phyloP scores from a whole-genome alignment of 257 asterid genomes.

The Buddleja alternifolia region DNA sequence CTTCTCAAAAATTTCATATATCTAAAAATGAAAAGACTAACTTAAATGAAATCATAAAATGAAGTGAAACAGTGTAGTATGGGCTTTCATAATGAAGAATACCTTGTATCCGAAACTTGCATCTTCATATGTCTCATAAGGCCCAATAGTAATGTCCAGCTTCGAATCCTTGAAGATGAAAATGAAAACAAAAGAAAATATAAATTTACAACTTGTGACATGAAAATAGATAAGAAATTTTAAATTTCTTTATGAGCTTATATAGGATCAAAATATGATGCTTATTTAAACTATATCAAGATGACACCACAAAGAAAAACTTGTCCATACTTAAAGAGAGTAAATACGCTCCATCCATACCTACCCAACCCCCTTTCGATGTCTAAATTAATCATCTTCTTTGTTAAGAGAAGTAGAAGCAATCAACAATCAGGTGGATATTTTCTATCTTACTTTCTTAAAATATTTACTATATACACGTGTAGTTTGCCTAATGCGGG shows the following conservation, averaged over 20 bases:
- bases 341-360: slow-evolving; percentile 10
- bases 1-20: slow-evolving; percentile 4
- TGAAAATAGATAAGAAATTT: slow-evolving; percentile 14
- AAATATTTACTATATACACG: too few species aligned
- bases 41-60: not conserved
- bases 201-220: slow-evolving; percentile 14
- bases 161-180: slow-evolving; percentile 70
- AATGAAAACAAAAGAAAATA: slow-evolving; percentile 6
- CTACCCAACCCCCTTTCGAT: slow-evolving; percentile 17
- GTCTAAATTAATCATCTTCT: not conserved
- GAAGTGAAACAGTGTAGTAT: not conserved
- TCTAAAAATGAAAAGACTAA: slow-evolving; percentile 16
- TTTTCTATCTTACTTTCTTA: slow-evolving; percentile 34
- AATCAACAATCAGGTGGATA: slow-evolving; percentile 1
- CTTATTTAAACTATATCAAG: slow-evolving; percentile 8
- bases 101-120: slow-evolving; percentile 93
- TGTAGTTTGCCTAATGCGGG: too few species aligned
- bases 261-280: not conserved
- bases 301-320: slow-evolving; percentile 15
- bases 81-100: slow-evolving; percentile 17
- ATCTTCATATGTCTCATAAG: slow-evolving; percentile 97
- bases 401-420: not conserved
- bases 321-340: not conserved
- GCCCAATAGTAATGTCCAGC: slow-evolving; percentile 96
- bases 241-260: not conserved